A percentile compares a stretch with the other conserved stretches of the same genome.
These are phyloP conservation scores for Ustilago loliicola DNA, from an alignment of 1,284 basidiomycete species.

Conservation along the genomic window DNA sequence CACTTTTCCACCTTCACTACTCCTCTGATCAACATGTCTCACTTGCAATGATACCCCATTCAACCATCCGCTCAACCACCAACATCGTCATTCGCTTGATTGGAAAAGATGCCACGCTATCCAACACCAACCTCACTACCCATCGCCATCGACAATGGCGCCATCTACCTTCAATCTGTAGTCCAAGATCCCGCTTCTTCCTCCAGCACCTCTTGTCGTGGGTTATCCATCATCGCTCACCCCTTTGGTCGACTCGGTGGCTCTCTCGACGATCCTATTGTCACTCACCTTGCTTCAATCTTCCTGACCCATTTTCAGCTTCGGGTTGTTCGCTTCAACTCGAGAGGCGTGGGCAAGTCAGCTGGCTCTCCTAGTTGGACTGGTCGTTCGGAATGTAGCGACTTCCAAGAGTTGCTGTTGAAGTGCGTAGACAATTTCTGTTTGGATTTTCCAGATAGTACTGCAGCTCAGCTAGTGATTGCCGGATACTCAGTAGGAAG, in stretches of 20 bases:
- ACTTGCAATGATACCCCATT: constrained; percentile 2
- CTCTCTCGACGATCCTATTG: constrained; percentile 50
- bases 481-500: constrained; percentile 50
- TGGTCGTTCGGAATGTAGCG: constrained; percentile 37
- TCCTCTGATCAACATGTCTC: background rate
- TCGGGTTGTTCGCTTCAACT: constrained; percentile 52
- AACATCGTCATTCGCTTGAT: background rate
- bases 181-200: constrained; percentile 35
- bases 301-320: constrained; percentile 28
- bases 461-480: constrained; percentile 18
- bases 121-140: constrained; percentile 28
- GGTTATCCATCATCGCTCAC: constrained; percentile 45
- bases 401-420: constrained; percentile 44
- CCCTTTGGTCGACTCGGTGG: constrained; percentile 49
- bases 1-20: background rate
- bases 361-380: constrained; percentile 52
- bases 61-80: background rate
- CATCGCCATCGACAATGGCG: constrained; percentile 33
- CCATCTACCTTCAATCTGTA: constrained; percentile 39
- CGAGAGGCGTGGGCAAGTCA: constrained; percentile 50
- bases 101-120: constrained; percentile 38
- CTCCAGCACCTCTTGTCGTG: constrained; percentile 21
- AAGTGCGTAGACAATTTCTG: constrained; percentile 43
- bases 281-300: constrained; percentile 30
- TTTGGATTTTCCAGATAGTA: constrained; percentile 28